Percentiles rank a stretch among this genome's conserved stretches.
These are phyloP conservation scores for Pichia californica DNA, from an alignment of 805 yeast genomes.

Conservation along the genomic window DNA sequence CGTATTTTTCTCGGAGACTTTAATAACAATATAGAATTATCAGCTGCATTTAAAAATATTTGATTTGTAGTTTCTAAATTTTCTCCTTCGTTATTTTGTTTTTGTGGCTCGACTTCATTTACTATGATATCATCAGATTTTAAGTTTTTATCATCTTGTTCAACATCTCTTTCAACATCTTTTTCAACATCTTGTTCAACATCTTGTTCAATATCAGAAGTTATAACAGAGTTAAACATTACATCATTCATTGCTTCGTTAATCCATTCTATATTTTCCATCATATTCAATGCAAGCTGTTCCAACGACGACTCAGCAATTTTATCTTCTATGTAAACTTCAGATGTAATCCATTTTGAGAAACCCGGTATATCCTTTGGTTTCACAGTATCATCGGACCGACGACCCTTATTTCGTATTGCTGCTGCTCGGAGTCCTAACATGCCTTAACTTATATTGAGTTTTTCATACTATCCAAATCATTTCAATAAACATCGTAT, in stretches of 20 bases:
- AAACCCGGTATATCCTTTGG: conserved; percentile 24
- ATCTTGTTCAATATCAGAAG: not conserved
- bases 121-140: not conserved
- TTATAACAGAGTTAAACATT: no score
- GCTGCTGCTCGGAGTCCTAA: conserved; percentile 27
- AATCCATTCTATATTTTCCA: conserved; percentile 25
- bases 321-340: conserved; percentile 22
- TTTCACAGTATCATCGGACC: conserved; percentile 2
- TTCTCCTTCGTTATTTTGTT: no score
- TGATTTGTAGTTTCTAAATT: no score
- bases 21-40: conserved; percentile 13
- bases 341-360: conserved; percentile 30
- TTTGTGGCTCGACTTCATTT: not conserved
- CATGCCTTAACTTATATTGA: no score
- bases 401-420: conserved; percentile 11
- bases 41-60: conserved; percentile 3
- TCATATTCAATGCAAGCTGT: conserved; percentile 20
- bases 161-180: not conserved
- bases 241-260: conserved; percentile 25
- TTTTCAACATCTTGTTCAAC: not conserved
- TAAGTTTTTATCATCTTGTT: not conserved
- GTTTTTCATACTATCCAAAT: not conserved
- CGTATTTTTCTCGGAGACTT: conserved; percentile 22
- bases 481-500: no score
- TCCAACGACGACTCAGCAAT: conserved; percentile 21